A percentile compares a stretch with the other conserved stretches of the same genome.
These are phyloP conservation scores for Trametes cubensis DNA, from an alignment of 768 basidiomycete species.

Conservation along the genomic window DNA sequence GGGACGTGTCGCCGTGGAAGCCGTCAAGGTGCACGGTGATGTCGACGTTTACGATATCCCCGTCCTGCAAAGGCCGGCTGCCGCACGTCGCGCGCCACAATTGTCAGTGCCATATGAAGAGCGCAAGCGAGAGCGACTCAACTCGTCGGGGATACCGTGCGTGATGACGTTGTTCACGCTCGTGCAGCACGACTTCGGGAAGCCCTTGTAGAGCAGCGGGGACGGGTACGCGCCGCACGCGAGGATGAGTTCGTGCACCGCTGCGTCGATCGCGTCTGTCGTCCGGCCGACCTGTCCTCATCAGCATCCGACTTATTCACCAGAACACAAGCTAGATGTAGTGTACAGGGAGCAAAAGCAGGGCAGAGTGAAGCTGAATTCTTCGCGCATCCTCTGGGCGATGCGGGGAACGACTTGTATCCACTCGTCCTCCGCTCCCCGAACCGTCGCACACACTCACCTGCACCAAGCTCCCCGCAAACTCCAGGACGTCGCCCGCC, in stretches of 20 bases:
- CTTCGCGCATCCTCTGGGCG: background rate
- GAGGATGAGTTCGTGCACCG: slow-evolving; percentile 73
- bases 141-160: slow-evolving; percentile 94
- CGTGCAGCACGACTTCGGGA: slow-evolving; percentile 79
- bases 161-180: slow-evolving; percentile 87
- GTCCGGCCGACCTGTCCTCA: slow-evolving; percentile 61
- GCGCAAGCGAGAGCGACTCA: slow-evolving; percentile 29
- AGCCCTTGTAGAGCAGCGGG: slow-evolving; percentile 74
- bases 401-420: background rate
- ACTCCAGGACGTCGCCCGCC: slow-evolving; percentile 26
- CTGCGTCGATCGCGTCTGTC: slow-evolving; percentile 72
- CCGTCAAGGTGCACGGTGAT: slow-evolving; percentile 82
- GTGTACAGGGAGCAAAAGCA: background rate
- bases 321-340: background rate
- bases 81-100: background rate
- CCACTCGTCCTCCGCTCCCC: background rate
- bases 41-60: slow-evolving; percentile 89
- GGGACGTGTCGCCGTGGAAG: slow-evolving; percentile 89
- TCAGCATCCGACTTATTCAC: background rate
- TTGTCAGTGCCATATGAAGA: background rate
- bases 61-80: slow-evolving; percentile 78
- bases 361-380: background rate
- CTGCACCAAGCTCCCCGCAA: slow-evolving; percentile 28
- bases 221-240: slow-evolving; percentile 81
- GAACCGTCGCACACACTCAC: slow-evolving; percentile 17